Conservation (phyloP, 345 rosid species). For the Salix dunnii region DNA sequence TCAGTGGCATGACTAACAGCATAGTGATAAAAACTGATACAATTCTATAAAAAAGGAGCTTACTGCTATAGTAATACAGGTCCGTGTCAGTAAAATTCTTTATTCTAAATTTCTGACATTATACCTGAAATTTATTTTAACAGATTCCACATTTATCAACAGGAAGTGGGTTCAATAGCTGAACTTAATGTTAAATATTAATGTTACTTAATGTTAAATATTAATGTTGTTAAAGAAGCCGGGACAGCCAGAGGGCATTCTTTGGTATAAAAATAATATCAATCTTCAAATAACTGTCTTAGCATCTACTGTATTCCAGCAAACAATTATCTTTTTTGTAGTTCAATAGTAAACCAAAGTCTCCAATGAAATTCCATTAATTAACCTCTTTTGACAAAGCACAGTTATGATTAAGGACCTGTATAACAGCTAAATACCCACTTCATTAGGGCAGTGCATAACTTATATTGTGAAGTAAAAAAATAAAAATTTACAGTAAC, state of each 20-base stretch:
- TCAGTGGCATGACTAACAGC: neutral
- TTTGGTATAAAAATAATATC: neutral
- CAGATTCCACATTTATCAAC: constrained; percentile 3
- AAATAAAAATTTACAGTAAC: constrained; percentile 22
- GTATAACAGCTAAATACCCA: constrained; percentile 40
- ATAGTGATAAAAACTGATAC: neutral
- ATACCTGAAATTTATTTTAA: constrained; percentile 4
- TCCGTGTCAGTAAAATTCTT: neutral
- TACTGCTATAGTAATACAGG: neutral
- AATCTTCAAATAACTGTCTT: neutral
- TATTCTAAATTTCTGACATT: neutral
- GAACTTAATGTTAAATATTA: constrained; percentile 7
- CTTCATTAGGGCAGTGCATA: constrained; percentile 31
- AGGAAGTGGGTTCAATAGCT: constrained; percentile 1
- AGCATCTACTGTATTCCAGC: neutral
- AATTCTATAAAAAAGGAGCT: neutral
- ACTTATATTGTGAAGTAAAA: constrained; percentile 13
- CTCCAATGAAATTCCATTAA: constrained; percentile 29
- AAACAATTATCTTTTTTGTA: constrained; percentile 18
- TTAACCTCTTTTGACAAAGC: constrained; percentile 31
- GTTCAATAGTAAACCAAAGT: constrained; percentile 17
- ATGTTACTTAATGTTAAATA: constrained; percentile 3
- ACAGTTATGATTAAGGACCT: constrained; percentile 31
- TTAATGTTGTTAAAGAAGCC: neutral
- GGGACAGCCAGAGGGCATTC: neutral